These are phyloP conservation scores for Aspergillus floridensis DNA, from an alignment of 2,329 filamentous ascomycete species.

Conservation along the genomic window DNA sequence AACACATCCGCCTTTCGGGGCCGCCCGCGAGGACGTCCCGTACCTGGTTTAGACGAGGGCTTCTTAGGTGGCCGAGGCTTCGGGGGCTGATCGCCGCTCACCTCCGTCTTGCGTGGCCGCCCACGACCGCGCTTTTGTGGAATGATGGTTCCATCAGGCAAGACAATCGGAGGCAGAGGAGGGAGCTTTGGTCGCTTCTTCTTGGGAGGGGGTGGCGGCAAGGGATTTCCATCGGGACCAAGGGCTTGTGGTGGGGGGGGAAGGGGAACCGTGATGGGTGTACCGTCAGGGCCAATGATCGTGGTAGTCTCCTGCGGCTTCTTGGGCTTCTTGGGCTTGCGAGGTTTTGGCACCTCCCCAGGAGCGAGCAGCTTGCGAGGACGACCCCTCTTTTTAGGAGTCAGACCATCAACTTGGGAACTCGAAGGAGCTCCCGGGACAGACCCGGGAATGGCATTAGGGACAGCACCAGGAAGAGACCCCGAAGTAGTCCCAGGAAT, in stretches of 20 bases:
- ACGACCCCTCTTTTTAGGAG: constrained; percentile 29
- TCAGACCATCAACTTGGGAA: constrained; percentile 2
- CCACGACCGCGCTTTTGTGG: constrained; percentile 24
- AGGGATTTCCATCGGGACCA: neutral
- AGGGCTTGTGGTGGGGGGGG: constrained; percentile 14
- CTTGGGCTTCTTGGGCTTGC: constrained; percentile 17
- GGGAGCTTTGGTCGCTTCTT: neutral
- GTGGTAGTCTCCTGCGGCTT: constrained; percentile 22
- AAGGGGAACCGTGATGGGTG: neutral
- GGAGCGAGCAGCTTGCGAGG: constrained; percentile 26
- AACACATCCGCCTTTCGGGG: constrained; percentile 35
- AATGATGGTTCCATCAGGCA: constrained; percentile 19
- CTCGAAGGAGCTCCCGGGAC: constrained; percentile 1
- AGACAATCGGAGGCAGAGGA: constrained; percentile 8
- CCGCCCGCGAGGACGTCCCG: constrained; percentile 33
- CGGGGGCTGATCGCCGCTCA: constrained; percentile 14
- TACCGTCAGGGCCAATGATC: constrained; percentile 9
- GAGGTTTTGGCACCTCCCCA: constrained; percentile 19
- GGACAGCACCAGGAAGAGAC: neutral
- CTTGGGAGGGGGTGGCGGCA: neutral
- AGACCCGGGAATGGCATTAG: neutral
- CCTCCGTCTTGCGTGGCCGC: constrained; percentile 25
- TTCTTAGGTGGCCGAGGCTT: constrained; percentile 25
- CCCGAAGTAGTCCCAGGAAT: neutral
- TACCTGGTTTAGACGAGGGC: constrained; percentile 23